Evolutionary conservation across 495 filamentous ascomycete genomes (phyloP).

Genomic region (Aspergillus ostianus): DNA sequence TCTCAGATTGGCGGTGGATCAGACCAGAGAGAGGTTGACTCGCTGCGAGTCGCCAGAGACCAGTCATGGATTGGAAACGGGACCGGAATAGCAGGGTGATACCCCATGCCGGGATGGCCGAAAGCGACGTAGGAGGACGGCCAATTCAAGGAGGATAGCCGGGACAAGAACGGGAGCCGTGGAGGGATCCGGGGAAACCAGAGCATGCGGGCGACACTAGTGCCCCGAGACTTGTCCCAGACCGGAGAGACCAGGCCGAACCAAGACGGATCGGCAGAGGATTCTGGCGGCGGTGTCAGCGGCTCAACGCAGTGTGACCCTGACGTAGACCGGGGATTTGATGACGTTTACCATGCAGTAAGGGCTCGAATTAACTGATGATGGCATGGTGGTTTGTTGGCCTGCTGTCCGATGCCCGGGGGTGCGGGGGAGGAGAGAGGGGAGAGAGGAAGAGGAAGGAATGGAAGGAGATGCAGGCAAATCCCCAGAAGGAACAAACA

Average conservation of each 20-base stretch:
- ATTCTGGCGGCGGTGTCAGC: slow-evolving; percentile 4
- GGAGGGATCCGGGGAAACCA: slow-evolving; percentile 15
- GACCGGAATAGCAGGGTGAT: background rate
- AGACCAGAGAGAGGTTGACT: background rate
- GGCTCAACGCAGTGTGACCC: too few relatives aligned
- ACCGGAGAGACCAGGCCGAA: slow-evolving; percentile 3
- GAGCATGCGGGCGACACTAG: slow-evolving; percentile 12
- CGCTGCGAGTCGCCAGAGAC: background rate
- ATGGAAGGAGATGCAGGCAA: too few relatives aligned
- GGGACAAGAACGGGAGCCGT: slow-evolving; percentile 3
- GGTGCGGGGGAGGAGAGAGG: background rate
- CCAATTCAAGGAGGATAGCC: slow-evolving; percentile 5
- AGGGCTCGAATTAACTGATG: background rate
- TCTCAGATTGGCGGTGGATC: background rate
- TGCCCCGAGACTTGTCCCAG: background rate
- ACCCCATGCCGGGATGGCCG: slow-evolving; percentile 8
- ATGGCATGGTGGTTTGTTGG: background rate
- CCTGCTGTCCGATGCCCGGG: background rate
- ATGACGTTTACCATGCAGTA: background rate
- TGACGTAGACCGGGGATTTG: background rate
- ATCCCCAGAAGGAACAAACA: slow-evolving; percentile 4
- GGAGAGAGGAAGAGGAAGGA: slow-evolving; percentile 4
- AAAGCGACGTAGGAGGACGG: slow-evolving; percentile 8
- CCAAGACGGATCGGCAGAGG: slow-evolving; percentile 6
- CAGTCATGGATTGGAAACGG: background rate